Evolutionary conservation across 306 rosid species (phyloP), one percentile per base, ranked within the genome.

Genomic region (Myrica gale): DNA sequence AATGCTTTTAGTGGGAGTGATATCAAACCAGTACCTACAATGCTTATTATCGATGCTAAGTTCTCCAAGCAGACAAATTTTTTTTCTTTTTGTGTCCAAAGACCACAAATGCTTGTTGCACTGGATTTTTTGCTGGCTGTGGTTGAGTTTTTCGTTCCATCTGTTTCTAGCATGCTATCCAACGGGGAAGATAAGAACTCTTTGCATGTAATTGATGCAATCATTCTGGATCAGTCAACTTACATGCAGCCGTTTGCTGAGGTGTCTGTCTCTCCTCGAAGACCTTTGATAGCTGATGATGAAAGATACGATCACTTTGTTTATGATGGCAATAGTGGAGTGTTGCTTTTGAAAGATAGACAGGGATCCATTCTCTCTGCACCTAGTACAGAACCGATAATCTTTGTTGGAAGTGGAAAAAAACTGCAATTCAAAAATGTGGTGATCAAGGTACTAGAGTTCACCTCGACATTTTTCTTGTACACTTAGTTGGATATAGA

Each of bases 71-170:
- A 75, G 58, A 88, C 89, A 74, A 92, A 90, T 21, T 79, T 79
- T 71, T 82, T 92, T 80, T 90, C 96, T 47, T 47, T 95, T 76
- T 86, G 92, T 47, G 74, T 95, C 78, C 99, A 95, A 84, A 88
- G 96, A 85, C 99, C 97, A 72, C 96, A 90, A 80, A 82, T 95
- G 77, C 96, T 95, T 61, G 97, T 95, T 78, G 93, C 97, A 51
- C 92, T 95, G 69, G 99, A 95, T 84, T 95, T 95, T 86, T 90
- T 95, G 71, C 96, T 92, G 68, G 99, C 96, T 45, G 92, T 95
- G 6, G 92, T 79, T 79, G 97, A 92, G 90, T 95, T 95, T 79
- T 95, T 95, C 20, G 91, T 95, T 79, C 99, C 99, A 68, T 83
- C 96, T 21, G 83, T 90, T 76, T 84, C 92, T 54, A 81, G 83